These are phyloP conservation scores for Pterocarpus santalinus DNA, from an alignment of 306 rosid species.

Conservation along the genomic window DNA sequence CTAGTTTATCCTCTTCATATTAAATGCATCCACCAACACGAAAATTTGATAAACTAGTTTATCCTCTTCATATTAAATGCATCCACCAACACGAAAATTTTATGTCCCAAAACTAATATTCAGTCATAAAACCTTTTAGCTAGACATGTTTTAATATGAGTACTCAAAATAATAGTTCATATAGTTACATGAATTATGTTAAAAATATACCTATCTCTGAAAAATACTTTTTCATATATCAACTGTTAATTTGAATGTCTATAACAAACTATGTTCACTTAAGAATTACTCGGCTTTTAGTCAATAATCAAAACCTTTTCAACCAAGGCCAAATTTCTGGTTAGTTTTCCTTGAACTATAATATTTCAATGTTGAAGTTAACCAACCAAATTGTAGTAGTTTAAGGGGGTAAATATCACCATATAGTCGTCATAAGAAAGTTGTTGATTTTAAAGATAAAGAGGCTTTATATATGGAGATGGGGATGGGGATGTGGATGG, in stretches of 20 bases:
- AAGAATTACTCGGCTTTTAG: not conserved
- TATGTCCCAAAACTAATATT: not conserved
- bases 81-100: not conserved
- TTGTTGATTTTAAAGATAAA: not conserved
- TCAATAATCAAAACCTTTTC: conserved; percentile 19
- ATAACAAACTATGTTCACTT: not conserved
- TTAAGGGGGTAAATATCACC: conserved; percentile 9
- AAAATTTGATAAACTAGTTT: not conserved
- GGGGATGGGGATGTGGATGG: not conserved
- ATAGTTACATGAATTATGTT: not conserved
- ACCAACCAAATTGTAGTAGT: not conserved
- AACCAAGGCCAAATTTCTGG: conserved; percentile 23
- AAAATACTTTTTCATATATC: not conserved
- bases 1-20: not conserved
- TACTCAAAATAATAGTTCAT: not conserved
- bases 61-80: not conserved
- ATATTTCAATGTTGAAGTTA: conserved; percentile 21
- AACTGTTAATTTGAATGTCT: not conserved
- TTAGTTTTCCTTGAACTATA: not conserved
- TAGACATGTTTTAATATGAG: not conserved
- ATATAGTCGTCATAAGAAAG: not conserved
- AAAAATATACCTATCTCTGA: not conserved
- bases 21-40: not conserved
- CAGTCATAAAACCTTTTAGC: not conserved
- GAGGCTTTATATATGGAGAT: not conserved